Evolutionary conservation across 345 rosid species (phyloP).

Genomic region (Bretschneidera sinensis): DNA sequence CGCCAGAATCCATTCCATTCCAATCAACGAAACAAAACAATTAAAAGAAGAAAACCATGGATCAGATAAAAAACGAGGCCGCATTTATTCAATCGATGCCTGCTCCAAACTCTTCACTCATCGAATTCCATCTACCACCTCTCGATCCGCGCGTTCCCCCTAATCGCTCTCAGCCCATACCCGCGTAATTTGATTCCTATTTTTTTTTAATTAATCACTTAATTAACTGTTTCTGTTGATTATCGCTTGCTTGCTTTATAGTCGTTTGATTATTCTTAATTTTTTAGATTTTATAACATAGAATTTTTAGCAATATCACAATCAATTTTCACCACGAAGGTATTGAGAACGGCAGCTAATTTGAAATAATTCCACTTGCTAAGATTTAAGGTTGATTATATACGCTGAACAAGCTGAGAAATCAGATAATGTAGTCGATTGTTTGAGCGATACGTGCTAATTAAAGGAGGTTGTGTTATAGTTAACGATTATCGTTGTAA

Average conservation of each 20-base stretch:
- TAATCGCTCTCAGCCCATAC: slow-evolving; percentile 16
- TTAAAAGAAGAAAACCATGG: slow-evolving; percentile 1
- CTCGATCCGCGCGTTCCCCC: slow-evolving; percentile 18
- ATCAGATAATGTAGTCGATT: background rate
- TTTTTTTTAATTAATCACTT: too few species aligned
- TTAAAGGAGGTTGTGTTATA: too few species aligned
- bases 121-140: slow-evolving; percentile 28
- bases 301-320: background rate
- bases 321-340: background rate
- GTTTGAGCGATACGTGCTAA: background rate
- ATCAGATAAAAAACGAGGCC: slow-evolving; percentile 14
- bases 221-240: too few species aligned
- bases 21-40: too few species aligned
- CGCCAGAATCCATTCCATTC: too few species aligned
- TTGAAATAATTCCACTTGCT: background rate
- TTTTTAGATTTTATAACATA: background rate
- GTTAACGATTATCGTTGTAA: background rate
- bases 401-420: background rate
- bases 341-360: background rate
- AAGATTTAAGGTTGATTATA: background rate
- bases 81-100: slow-evolving; percentile 19
- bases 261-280: background rate
- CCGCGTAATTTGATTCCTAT: slow-evolving; percentile 25
- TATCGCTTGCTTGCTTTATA: background rate
- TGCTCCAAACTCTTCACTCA: slow-evolving; percentile 15